A percentile compares a stretch with the other conserved stretches of the same genome.
Conservation (phyloP, 257 asterid species). For the Petunia secreta region DNA sequence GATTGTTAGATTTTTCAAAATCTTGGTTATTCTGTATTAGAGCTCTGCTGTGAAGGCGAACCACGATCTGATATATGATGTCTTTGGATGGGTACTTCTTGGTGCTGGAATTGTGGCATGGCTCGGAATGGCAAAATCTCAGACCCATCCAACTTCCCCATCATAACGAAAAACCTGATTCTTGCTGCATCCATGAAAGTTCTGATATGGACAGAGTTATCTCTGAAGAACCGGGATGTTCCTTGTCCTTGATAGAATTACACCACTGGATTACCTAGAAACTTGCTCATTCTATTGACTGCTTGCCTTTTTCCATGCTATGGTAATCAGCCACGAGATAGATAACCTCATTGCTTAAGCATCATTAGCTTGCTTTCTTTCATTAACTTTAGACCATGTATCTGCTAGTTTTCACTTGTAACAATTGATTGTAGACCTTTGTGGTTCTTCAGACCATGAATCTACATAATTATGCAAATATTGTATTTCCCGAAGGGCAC, state of each 20-base stretch:
- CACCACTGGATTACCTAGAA: no score
- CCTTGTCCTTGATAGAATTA: no score
- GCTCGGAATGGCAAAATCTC: constrained; percentile 61
- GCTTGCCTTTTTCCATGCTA: not conserved
- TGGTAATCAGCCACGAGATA: not conserved
- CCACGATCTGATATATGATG: constrained; percentile 58
- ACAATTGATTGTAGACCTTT: not conserved
- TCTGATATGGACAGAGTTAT: not conserved
- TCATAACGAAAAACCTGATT: no score
- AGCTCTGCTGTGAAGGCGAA: constrained; percentile 47
- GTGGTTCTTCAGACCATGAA: not conserved
- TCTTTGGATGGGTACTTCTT: constrained; percentile 64
- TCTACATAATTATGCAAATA: not conserved
- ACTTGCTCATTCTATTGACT: not conserved
- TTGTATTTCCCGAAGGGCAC: not conserved
- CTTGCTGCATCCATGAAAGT: not conserved
- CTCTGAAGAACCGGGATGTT: not conserved
- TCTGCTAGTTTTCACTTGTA: not conserved
- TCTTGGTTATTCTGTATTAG: constrained; percentile 41
- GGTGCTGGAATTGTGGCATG: constrained; percentile 59
- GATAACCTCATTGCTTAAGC: not conserved
- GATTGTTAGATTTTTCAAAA: not conserved
- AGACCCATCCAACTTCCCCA: constrained; percentile 47
- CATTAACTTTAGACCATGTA: not conserved
- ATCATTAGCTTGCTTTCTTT: not conserved